A percentile compares a stretch with the other conserved stretches of the same genome.
These are phyloP conservation scores for Thalassiosira delicatula DNA, from an alignment of 352 stramenopile species.

Conservation along the genomic window DNA sequence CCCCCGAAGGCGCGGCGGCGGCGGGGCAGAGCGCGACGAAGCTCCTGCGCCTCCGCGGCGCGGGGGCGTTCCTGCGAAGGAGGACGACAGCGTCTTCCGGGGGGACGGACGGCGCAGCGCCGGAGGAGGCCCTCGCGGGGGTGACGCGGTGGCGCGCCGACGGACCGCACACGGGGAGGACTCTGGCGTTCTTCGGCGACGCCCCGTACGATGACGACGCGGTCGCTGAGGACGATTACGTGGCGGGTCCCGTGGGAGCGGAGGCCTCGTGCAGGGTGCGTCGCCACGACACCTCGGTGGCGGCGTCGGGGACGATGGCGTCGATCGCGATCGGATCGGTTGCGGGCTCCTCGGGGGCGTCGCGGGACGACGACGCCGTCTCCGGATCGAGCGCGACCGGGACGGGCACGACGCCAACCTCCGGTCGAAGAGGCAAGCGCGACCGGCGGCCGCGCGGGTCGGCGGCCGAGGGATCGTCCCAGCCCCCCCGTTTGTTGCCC, in stretches of 20 bases:
- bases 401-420: constrained; percentile 24
- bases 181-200: too few relatives aligned
- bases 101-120: too few relatives aligned
- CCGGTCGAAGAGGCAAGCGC: constrained; percentile 58
- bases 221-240: constrained; percentile 44
- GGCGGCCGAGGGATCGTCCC: too few relatives aligned
- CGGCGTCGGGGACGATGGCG: too few relatives aligned
- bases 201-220: too few relatives aligned
- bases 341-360: too few relatives aligned
- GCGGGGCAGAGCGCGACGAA: too few relatives aligned
- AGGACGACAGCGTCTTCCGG: too few relatives aligned
- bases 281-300: constrained; percentile 22
- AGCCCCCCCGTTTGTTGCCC: too few relatives aligned
- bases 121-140: too few relatives aligned
- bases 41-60: constrained; percentile 13
- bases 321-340: too few relatives aligned
- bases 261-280: constrained; percentile 43
- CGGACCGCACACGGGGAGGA: constrained; percentile 26
- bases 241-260: constrained; percentile 49
- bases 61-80: constrained; percentile 58
- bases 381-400: constrained; percentile 19
- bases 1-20: too few relatives aligned
- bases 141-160: background rate
- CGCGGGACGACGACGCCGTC: constrained; percentile 5
- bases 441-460: constrained; percentile 58